Percentiles rank a stretch among this genome's conserved stretches.
Conservation (phyloP, 768 basidiomycete genomes). For the Naganishia vaughanmartiniae region DNA sequence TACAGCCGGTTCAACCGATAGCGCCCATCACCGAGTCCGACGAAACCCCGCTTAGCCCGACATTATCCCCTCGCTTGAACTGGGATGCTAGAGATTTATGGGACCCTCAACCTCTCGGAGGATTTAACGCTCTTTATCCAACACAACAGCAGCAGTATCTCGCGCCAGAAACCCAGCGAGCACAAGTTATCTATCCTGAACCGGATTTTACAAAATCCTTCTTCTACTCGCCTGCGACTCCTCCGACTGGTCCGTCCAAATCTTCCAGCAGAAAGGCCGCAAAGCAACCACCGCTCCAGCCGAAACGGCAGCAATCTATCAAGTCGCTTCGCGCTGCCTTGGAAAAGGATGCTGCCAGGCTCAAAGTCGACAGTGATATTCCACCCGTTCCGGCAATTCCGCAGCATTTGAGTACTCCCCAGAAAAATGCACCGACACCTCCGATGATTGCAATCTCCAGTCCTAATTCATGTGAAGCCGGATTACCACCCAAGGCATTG, state of each 20-base stretch:
- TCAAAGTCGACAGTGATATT: constrained; percentile 10
- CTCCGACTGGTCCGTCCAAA: constrained; percentile 33
- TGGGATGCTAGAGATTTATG: constrained; percentile 30
- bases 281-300: constrained; percentile 5
- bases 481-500: constrained; percentile 44
- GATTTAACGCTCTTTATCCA: constrained; percentile 31
- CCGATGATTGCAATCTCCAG: constrained; percentile 46
- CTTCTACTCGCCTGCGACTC: constrained; percentile 50
- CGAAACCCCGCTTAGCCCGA: constrained; percentile 8
- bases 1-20: neutral
- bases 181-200: constrained; percentile 21
- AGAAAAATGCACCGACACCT: constrained; percentile 31
- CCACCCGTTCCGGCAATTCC: constrained; percentile 33
- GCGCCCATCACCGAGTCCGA: neutral
- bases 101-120: constrained; percentile 12
- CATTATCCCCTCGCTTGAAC: constrained; percentile 25
- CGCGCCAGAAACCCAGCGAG: neutral
- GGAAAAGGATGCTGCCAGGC: constrained; percentile 21
- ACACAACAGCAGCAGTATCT: constrained; percentile 16
- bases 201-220: constrained; percentile 50
- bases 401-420: neutral
- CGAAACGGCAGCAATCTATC: constrained; percentile 44
- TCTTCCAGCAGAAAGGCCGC: neutral
- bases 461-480: constrained; percentile 48
- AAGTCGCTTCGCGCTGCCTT: constrained; percentile 46